phyloP scores from a whole-genome alignment of 2,329 filamentous ascomycete genomes.

The Monosporascus sp. region DNA sequence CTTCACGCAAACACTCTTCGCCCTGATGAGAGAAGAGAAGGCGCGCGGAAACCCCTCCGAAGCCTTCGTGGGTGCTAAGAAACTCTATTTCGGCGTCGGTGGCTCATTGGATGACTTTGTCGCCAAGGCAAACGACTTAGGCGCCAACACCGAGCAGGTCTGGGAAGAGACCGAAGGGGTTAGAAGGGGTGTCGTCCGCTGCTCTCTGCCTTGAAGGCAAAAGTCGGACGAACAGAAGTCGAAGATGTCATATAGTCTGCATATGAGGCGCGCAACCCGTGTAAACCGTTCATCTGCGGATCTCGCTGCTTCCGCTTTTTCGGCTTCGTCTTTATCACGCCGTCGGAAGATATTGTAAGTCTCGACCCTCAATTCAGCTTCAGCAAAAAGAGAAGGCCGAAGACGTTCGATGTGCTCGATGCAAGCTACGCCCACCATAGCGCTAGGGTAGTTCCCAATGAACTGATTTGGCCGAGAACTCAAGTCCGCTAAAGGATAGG shows the following conservation, averaged over 20 bases:
- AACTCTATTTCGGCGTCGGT: slow-evolving; percentile 79
- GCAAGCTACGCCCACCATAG: too few species aligned
- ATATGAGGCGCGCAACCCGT: too few species aligned
- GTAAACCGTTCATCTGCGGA: too few species aligned
- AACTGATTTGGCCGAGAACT: too few species aligned
- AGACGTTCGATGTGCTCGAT: too few species aligned
- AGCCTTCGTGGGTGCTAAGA: slow-evolving; percentile 69
- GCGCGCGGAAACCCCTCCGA: slow-evolving; percentile 41
- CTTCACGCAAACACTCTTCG: slow-evolving; percentile 63
- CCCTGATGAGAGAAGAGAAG: slow-evolving; percentile 35
- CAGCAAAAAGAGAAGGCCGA: too few species aligned
- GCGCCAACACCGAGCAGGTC: slow-evolving; percentile 43
- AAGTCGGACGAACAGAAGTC: not conserved
- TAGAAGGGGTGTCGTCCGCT: slow-evolving; percentile 54
- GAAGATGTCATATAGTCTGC: not conserved
- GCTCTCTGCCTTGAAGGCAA: slow-evolving; percentile 28
- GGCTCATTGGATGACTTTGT: slow-evolving; percentile 75
- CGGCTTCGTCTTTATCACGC: too few species aligned
- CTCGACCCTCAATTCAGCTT: too few species aligned
- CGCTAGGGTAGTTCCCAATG: too few species aligned
- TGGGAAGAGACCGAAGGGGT: slow-evolving; percentile 58
- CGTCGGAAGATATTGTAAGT: too few species aligned
- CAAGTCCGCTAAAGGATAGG: too few species aligned
- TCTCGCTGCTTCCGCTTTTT: too few species aligned
- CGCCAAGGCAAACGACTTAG: slow-evolving; percentile 42